Base-by-base conservation (phyloP, 768 basidiomycete species). In the Gyrodon lividus region DNA sequence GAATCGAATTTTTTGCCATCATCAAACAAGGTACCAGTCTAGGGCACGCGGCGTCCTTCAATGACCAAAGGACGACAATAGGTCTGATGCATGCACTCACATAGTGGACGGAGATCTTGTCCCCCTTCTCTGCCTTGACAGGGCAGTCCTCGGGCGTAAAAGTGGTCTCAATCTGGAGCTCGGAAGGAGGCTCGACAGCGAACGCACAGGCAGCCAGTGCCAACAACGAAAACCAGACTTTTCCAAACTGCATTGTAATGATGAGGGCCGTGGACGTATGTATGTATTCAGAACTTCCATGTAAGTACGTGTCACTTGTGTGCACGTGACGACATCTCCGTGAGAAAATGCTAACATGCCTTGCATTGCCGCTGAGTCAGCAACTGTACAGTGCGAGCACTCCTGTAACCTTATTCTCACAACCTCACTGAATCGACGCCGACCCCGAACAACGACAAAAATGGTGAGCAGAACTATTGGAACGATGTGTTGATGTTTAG, bases 1-100 rank as follows among this genome's bases (percentile, higher is more conserved):
- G 92, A 94, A 70, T 98, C 94, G 60, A 98, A 98, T 66, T 94
- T 88, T 52, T 79, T 78, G 7, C 92, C 92, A 45, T 77, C 83
- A 9, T 78, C 70, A 59, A 84, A 84, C 45, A 98, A 70, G 8
- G 79, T 95, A 4, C 94, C 95, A 4, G 90, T 92, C 82, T 95
- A 58, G 55, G 68, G 17, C 43, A 52, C 41, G 43, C 33, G 46
- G 41, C 12, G 43, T 3, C 40, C 9, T 26, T 59, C 34, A 9
- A 45, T 50, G 40, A 43, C 22, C 20, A n/a, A 10, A n/a, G 44
- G 46, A 30, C 44, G 22, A 4, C 17, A 48, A 38, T 30, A 12
- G 14, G 14, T 8, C 4, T 4, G 22, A 31, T 3, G 28, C 12
- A 26, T n/a, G 10, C 7, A 75, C 77, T 63, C 67, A 92, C 89